Evolutionary conservation across 768 basidiomycete genomes (phyloP), one percentile per base, ranked within the genome.

Genomic region (Boletus sp.): DNA sequence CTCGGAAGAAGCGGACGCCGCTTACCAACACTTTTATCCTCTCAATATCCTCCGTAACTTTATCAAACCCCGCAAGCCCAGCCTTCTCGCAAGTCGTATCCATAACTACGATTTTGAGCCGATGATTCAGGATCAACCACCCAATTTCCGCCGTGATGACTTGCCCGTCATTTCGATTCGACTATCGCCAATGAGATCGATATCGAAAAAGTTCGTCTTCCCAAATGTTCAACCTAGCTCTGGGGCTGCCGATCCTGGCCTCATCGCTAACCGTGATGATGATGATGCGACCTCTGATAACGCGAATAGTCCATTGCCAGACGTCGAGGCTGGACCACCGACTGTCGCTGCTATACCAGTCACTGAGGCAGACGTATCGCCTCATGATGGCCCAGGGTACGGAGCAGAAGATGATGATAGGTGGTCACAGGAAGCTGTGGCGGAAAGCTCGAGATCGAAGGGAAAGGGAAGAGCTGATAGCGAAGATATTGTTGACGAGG

Each of bases 1-100:
- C 63, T 86, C 82, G 37, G 88, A 89, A 71, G 86, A 87, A 68
- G 80, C 79, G 51, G 82, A 84, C 8, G 77, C 77, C 5, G 87
- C 86, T 0, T 82, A 73, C 55, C 87, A 89, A 67, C 80, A 88
- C 62, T 88, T 88, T 63, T 90, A 88, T 64, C 86, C 88, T 1
- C 67, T 79, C 40, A 66, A 56, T 15, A 54, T 73, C 41, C 73
- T 79, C 9, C 70, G 69, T 40, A 65, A 65, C 47, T 65, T 71
- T 42, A 48, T 57, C 24, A 66, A 67, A 33, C 58, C 66, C 4
- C 70, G 71, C 36, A 69, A 59, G 39, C 63, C 59, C 18, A 61
- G 63, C 46, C 57, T 67, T 15, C 54, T 67, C 32, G 41, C 52
- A 12, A 50, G 35, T 50, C 45, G 46, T 32, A 56, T 52, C 32